Conservation (phyloP, 2,329 filamentous ascomycete genomes). For the Ceratocystis ficicola region DNA sequence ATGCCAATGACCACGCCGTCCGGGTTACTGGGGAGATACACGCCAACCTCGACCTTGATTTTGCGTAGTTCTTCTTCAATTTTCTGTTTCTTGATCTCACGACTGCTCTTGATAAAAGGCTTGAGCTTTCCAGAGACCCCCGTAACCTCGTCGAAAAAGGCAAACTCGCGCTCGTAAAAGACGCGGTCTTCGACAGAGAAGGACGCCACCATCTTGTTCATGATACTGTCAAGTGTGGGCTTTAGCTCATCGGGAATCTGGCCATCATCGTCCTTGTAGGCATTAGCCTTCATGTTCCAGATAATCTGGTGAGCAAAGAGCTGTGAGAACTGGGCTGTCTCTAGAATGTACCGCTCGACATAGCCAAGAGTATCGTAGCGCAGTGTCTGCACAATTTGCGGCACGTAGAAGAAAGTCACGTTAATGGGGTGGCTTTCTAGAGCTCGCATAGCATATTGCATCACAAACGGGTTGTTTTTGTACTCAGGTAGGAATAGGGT, state of each 20-base stretch:
- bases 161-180: slow-evolving; percentile 90
- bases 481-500: slow-evolving; percentile 89
- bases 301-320: slow-evolving; percentile 98
- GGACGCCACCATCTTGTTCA: slow-evolving; percentile 66
- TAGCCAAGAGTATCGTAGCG: slow-evolving; percentile 90
- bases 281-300: slow-evolving; percentile 99
- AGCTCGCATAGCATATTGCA: slow-evolving; percentile 94
- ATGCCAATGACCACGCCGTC: slow-evolving; percentile 97
- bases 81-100: slow-evolving; percentile 97
- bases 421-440: slow-evolving; percentile 92
- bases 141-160: slow-evolving; percentile 97
- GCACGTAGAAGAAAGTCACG: slow-evolving; percentile 96
- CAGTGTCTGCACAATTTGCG: slow-evolving; percentile 90
- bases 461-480: slow-evolving; percentile 78
- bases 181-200: slow-evolving; percentile 66
- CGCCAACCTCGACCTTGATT: slow-evolving; percentile 92
- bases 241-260: slow-evolving; percentile 84
- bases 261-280: slow-evolving; percentile 92
- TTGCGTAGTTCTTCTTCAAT: slow-evolving; percentile 97
- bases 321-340: slow-evolving; percentile 96
- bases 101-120: slow-evolving; percentile 79
- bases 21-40: slow-evolving; percentile 93
- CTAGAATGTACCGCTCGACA: slow-evolving; percentile 88
- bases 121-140: slow-evolving; percentile 90
- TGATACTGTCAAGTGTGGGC: slow-evolving; percentile 82